phyloP scores from a whole-genome alignment of 345 rosid genomes.

The Brassica incana region DNA sequence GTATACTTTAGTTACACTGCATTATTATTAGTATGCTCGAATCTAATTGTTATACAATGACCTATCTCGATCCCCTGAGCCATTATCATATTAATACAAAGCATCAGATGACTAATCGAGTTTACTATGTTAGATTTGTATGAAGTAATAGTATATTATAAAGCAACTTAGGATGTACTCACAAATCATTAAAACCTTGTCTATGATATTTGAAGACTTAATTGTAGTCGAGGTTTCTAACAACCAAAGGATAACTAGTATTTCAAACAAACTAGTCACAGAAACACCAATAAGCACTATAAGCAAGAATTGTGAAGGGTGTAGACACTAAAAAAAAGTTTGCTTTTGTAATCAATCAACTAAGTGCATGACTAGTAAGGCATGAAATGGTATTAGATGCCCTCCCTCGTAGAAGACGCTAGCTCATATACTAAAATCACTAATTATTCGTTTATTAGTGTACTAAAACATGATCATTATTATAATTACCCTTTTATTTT shows the following conservation, averaged over 20 bases:
- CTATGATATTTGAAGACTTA: neutral
- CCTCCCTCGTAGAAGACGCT: slow-evolving; percentile 1
- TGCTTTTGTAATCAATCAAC: neutral
- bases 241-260: too few species aligned
- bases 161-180: neutral
- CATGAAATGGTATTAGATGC: slow-evolving; percentile 25
- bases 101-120: neutral
- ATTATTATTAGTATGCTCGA: neutral
- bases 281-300: neutral
- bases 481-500: neutral
- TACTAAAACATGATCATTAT: slow-evolving; percentile 4
- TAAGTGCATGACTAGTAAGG: neutral
- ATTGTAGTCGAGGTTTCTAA: neutral
- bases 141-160: neutral
- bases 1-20: neutral
- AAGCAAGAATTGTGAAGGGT: neutral
- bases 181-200: neutral
- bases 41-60: slow-evolving; percentile 18
- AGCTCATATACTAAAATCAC: slow-evolving; percentile 1
- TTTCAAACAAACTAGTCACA: too few species aligned
- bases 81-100: neutral
- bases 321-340: neutral
- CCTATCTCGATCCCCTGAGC: neutral
- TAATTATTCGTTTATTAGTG: neutral
- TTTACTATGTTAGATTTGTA: neutral